These are phyloP conservation scores for Golubevia sp. DNA, from an alignment of 1,284 basidiomycete genomes.

Conservation along the genomic window DNA sequence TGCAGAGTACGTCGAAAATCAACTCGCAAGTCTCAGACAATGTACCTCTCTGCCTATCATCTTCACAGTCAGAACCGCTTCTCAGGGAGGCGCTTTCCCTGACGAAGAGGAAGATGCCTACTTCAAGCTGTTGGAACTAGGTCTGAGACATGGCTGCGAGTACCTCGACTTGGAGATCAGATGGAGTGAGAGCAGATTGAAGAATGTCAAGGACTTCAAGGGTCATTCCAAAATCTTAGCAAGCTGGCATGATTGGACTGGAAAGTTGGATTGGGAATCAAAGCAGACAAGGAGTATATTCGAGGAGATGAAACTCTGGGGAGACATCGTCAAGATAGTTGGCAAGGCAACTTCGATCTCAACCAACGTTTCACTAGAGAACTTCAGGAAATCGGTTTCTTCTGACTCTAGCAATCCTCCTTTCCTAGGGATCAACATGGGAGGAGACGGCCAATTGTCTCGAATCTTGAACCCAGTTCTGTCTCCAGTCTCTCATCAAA, in stretches of 20 bases:
- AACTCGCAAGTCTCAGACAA: slow-evolving; percentile 79
- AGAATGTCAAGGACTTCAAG: slow-evolving; percentile 70
- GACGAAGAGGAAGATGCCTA: slow-evolving; percentile 76
- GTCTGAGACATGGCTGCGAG: slow-evolving; percentile 82
- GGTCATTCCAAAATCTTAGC: slow-evolving; percentile 81
- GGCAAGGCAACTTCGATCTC: slow-evolving; percentile 76
- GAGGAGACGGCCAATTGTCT: slow-evolving; percentile 77
- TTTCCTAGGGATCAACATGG: slow-evolving; percentile 93
- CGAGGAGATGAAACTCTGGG: slow-evolving; percentile 57
- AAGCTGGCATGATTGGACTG: slow-evolving; percentile 92
- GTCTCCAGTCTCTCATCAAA: slow-evolving; percentile 85
- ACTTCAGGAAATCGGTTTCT: slow-evolving; percentile 68
- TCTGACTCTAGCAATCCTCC: slow-evolving; percentile 69
- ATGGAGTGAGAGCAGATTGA: slow-evolving; percentile 72
- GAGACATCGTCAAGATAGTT: slow-evolving; percentile 91
- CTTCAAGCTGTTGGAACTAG: slow-evolving; percentile 78
- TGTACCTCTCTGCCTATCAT: slow-evolving; percentile 82
- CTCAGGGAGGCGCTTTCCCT: slow-evolving; percentile 91
- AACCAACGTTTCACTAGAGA: slow-evolving; percentile 80
- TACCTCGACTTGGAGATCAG: slow-evolving; percentile 90
- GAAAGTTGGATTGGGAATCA: slow-evolving; percentile 80
- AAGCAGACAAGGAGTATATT: slow-evolving; percentile 66
- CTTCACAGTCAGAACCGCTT: slow-evolving; percentile 84
- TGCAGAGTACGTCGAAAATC: slow-evolving; percentile 79
- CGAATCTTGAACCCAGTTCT: slow-evolving; percentile 74